Evolutionary conservation across 768 basidiomycete species (phyloP), one percentile per base, ranked within the genome.

Genomic region (Paxillus involutus): DNA sequence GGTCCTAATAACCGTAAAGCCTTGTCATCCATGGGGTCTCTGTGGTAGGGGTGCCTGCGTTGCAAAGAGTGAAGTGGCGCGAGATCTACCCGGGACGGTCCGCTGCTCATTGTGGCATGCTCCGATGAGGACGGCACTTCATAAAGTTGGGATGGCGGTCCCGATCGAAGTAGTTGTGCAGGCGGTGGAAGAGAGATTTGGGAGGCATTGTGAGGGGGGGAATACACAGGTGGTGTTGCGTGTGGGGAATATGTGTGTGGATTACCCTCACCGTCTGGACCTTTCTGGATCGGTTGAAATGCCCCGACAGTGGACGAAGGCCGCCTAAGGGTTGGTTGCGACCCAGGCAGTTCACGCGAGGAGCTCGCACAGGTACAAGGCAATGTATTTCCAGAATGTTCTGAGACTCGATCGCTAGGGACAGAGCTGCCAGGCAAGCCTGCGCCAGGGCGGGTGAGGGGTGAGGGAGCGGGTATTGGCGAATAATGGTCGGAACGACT

Each of bases 1-100:
- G 73, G 69, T 37, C 70, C 67, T 43, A 84, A 71, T 49, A 79
- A 66, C 37, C 86, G 75, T 61, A 89, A 64, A 37, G 80, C 77
- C 55, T 76, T 77, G 59, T 89, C 88, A 66, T 89, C 88, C 29
- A 75, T 60, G 24, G 82, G 83, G 51, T 84, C 77, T 52, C 88
- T 78, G 46, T 78, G 75, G 51, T 85, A 88, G 7, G 81, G 78
- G 58, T 82, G 81, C 41, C 65, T 71, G 19, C 83, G 77, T 43
- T 74, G 76, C 51, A 87, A 71, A 17, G 79, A 71, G 49, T 79
- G 72, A 46, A 89, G 73, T 13, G 87, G 85, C 7, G 81, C 83
- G 14, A 89, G 76, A 53, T 77, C 77, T 35, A 75, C 69, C 33
- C 71, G 66, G 14, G 63, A 57, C 4, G 69, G 55, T 51, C 69